Conservation (phyloP, 176 grass and related monocot genomes). For the Tillandsia fasciculata region DNA sequence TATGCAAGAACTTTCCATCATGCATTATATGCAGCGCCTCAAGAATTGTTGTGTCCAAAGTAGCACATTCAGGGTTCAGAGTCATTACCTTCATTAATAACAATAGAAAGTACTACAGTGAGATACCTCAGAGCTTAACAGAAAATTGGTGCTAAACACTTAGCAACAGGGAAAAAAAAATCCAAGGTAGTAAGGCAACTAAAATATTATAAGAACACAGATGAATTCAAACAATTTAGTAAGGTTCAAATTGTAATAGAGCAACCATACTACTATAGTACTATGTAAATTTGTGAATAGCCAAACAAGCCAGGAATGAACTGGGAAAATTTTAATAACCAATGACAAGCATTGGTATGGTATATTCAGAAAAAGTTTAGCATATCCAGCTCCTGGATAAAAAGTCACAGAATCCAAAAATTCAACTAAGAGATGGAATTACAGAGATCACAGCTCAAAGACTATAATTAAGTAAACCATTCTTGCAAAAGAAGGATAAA, state of each 20-base stretch:
- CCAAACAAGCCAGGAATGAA: too few relatives aligned
- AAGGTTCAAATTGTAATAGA: too few relatives aligned
- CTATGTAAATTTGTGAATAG: too few relatives aligned
- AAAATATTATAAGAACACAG: not conserved
- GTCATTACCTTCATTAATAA: slow-evolving; percentile 71
- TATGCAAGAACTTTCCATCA: slow-evolving; percentile 93
- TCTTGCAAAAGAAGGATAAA: not conserved
- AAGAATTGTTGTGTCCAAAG: slow-evolving; percentile 84
- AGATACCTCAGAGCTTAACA: not conserved
- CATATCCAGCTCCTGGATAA: not conserved
- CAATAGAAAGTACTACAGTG: slow-evolving; percentile 3
- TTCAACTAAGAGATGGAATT: not conserved
- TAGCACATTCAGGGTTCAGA: slow-evolving; percentile 68
- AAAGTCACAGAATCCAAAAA: not conserved
- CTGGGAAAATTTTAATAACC: not conserved
- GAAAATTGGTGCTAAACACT: not conserved
- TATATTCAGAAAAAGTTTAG: too few relatives aligned
- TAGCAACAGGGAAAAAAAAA: too few relatives aligned
- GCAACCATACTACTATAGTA: too few relatives aligned
- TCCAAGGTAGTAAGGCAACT: not conserved
- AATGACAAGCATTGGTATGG: not conserved
- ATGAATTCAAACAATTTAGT: too few relatives aligned
- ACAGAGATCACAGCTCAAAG: not conserved
- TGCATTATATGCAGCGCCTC: slow-evolving; percentile 96
- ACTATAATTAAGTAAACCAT: not conserved